Conservation (phyloP, 2,329 filamentous ascomycete species). For the Lasiodiplodia hormozganensis region DNA sequence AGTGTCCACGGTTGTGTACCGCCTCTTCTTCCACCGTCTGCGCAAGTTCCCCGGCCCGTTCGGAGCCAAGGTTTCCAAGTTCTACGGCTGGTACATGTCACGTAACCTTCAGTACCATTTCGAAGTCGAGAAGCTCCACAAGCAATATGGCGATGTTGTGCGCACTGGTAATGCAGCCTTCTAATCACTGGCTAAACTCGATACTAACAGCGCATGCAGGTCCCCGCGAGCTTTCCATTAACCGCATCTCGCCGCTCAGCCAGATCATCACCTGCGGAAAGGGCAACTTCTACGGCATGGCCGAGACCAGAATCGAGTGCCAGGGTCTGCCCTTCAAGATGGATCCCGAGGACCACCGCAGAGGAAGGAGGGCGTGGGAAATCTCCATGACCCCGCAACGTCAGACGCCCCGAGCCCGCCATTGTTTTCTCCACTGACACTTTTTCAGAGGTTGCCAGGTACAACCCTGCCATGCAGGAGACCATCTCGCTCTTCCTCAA, state of each 20-base stretch:
- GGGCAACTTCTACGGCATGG: slow-evolving; percentile 13
- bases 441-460: slow-evolving; percentile 1
- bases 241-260: slow-evolving; percentile 6
- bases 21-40: slow-evolving; percentile 43
- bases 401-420: background rate
- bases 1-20: slow-evolving; percentile 33
- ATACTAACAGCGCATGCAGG: background rate
- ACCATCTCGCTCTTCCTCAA: slow-evolving; percentile 4
- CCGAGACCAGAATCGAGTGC: slow-evolving; percentile 35
- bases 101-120: slow-evolving; percentile 16
- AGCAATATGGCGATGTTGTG: slow-evolving; percentile 16
- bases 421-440: background rate
- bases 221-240: slow-evolving; percentile 11
- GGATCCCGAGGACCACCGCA: slow-evolving; percentile 40
- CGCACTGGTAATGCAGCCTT: background rate
- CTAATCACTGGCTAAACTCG: background rate
- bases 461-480: background rate
- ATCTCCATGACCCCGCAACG: slow-evolving; percentile 40
- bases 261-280: slow-evolving; percentile 5
- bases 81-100: slow-evolving; percentile 38
- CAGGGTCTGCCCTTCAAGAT: slow-evolving; percentile 36
- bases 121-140: slow-evolving; percentile 7
- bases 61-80: slow-evolving; percentile 40
- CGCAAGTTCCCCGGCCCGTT: slow-evolving; percentile 46
- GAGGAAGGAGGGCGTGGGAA: slow-evolving; percentile 44